A percentile compares a stretch with the other conserved stretches of the same genome.
Evolutionary conservation across 1,284 basidiomycete genomes (phyloP).

Genomic region (Pholiota adiposa): DNA sequence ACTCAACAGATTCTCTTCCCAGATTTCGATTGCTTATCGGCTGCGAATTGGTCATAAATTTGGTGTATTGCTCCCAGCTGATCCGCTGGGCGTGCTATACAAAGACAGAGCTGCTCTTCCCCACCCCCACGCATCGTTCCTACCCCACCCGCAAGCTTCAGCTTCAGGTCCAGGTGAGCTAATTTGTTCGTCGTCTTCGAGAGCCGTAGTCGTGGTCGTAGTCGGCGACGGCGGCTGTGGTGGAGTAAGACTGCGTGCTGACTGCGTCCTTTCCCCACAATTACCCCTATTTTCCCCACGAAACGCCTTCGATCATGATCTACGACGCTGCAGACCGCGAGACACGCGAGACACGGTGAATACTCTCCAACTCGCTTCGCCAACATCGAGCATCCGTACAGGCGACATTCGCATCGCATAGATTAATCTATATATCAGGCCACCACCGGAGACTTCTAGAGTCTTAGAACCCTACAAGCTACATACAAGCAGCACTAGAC

Average conservation of each 20-base stretch:
- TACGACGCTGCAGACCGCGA: background rate
- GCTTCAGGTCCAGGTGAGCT: background rate
- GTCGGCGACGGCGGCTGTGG: too few relatives aligned
- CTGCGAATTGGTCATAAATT: conserved; percentile 6
- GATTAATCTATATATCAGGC: conserved; percentile 10
- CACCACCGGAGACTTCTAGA: background rate
- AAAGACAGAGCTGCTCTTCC: background rate
- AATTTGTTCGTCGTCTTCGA: too few relatives aligned
- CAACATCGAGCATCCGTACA: background rate
- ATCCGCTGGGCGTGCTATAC: background rate
- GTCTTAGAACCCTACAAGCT: conserved; percentile 2
- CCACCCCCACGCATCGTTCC: background rate
- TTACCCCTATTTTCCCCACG: background rate
- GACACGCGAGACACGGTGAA: too few relatives aligned
- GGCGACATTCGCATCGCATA: background rate
- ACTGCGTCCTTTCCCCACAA: background rate
- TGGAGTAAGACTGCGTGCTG: too few relatives aligned
- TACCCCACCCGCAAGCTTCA: background rate
- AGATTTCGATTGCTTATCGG: background rate
- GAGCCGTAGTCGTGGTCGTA: background rate
- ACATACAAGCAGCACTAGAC: background rate
- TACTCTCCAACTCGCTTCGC: background rate
- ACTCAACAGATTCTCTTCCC: too few relatives aligned
- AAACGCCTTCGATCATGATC: background rate
- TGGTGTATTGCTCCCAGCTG: conserved; percentile 5